A percentile compares a stretch with the other conserved stretches of the same genome.
phyloP scores from a whole-genome alignment of 2,329 filamentous ascomycete species.

The Colletotrichum cereale region DNA sequence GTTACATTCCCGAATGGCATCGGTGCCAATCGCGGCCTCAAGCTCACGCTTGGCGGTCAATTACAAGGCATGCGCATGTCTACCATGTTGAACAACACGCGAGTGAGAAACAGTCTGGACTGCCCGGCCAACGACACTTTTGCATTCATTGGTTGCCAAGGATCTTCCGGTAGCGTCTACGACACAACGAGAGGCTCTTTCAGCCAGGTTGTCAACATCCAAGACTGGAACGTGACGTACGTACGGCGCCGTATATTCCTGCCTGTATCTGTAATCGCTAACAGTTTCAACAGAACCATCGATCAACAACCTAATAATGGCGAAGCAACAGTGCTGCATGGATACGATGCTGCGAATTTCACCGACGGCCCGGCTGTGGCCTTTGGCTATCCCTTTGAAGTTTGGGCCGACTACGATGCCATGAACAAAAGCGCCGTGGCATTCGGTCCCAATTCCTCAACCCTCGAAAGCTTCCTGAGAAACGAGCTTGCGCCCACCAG shows the following conservation, averaged over 20 bases:
- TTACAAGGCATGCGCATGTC: conserved; percentile 39
- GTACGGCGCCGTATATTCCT: not conserved
- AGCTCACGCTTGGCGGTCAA: conserved; percentile 39
- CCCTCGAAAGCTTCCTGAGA: conserved; percentile 30
- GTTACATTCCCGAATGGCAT: conserved; percentile 40
- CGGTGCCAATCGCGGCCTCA: conserved; percentile 38
- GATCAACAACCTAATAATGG: conserved; percentile 31
- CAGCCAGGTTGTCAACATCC: conserved; percentile 28
- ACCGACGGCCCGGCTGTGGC: conserved; percentile 37
- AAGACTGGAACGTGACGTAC: conserved; percentile 40
- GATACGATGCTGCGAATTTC: conserved; percentile 39
- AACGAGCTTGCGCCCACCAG: conserved; percentile 26
- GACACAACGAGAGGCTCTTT: conserved; percentile 31
- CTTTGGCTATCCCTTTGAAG: conserved; percentile 38
- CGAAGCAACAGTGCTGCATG: conserved; percentile 32
- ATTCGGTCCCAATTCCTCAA: conserved; percentile 40
- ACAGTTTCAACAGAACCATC: not conserved
- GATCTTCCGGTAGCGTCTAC: conserved; percentile 37
- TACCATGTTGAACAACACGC: conserved; percentile 37
- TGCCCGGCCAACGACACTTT: conserved; percentile 25
- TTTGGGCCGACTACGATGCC: conserved; percentile 40
- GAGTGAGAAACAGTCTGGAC: conserved; percentile 37
- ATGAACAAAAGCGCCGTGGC: conserved; percentile 41
- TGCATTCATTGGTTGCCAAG: conserved; percentile 37
- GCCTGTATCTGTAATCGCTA: not conserved